phyloP scores from a whole-genome alignment of 2,329 filamentous ascomycete genomes.

The Hymenoscyphus repandus region DNA sequence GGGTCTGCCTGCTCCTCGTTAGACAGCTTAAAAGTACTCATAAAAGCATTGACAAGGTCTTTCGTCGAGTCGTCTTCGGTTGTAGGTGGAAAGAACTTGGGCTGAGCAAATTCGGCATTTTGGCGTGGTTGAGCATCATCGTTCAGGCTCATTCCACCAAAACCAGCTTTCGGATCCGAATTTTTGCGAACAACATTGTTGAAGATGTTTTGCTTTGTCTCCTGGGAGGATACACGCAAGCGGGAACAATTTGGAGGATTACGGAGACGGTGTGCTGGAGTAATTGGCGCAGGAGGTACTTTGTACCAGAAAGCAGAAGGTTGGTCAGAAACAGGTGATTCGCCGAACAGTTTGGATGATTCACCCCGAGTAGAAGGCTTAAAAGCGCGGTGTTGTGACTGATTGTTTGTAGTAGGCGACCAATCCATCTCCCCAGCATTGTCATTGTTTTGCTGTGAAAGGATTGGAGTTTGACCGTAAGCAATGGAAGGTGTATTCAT shows the following conservation, averaged over 20 bases:
- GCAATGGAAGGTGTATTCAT: constrained; percentile 6
- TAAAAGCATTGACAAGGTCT: constrained; percentile 17
- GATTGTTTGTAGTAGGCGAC: constrained; percentile 48
- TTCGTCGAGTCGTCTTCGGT: constrained; percentile 14
- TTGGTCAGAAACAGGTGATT: constrained; percentile 17
- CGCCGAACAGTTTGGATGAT: constrained; percentile 32
- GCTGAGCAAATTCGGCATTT: constrained; percentile 46
- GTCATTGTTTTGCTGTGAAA: background rate
- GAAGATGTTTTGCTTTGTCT: constrained; percentile 48
- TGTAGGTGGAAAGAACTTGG: constrained; percentile 21
- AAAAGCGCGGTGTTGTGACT: constrained; percentile 51
- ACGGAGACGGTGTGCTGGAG: constrained; percentile 56
- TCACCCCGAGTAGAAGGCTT: constrained; percentile 37
- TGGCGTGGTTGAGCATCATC: background rate
- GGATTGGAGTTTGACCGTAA: constrained; percentile 2
- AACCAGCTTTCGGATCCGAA: background rate
- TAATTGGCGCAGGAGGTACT: constrained; percentile 62
- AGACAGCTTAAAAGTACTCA: constrained; percentile 15
- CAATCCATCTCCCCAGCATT: constrained; percentile 59
- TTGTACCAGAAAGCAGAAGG: constrained; percentile 60
- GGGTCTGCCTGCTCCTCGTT: constrained; percentile 5
- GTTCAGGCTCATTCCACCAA: background rate
- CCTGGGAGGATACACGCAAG: constrained; percentile 41
- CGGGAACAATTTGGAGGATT: constrained; percentile 56
- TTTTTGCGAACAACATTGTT: constrained; percentile 17